Evolutionary conservation across 805 yeast genomes (phyloP), one percentile per base, ranked within the genome.

Genomic region (Pichia californica): DNA sequence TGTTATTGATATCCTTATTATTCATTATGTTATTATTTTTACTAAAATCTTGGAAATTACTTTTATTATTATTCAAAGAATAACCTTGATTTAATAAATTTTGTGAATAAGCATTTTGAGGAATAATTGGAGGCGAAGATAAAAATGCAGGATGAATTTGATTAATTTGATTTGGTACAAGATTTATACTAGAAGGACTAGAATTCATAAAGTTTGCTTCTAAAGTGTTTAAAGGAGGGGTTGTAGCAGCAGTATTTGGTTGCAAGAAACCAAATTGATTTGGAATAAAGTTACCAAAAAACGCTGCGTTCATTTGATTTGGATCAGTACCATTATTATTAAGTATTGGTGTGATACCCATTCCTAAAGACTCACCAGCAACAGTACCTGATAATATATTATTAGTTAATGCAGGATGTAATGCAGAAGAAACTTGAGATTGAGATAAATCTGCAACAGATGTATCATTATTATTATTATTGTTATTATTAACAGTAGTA

Each of bases 301-400:
- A 26, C 13, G 43, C 28, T 20, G 34, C 11, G 14, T 28, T 28
- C 9, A 37, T 19, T 28, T 32, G 40, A 23, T 34, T 33, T 20
- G 25, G 9, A 26, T 36, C 36, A 33, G 10, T 20, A 14, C 15
- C 13, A 38, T 20, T 33, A 10, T 31, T 11, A 11, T 41, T 40
- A 2, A 40, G 7, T 14, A 26, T 9, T 9, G 41, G 44, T 3
- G 36, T 39, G 27, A 55, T 55, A 7, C 59, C 60, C 59, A 58
- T 57, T 20, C 61, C 60, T 27, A 58, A 51, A 1, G 63, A 56
- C 25, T 56, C 56, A 26, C 56, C 57, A n/a, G 57, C 56, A 36
- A 55, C 57, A 8, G 54, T 52, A 29, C 54, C 53, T 9, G 57
- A 52, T 27, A 56, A 39, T 52, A 55, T 48, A 27, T 57, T 58